These are phyloP conservation scores for Aspergillus brasiliensis DNA, from an alignment of 2,329 filamentous ascomycete species.

Conservation along the genomic window DNA sequence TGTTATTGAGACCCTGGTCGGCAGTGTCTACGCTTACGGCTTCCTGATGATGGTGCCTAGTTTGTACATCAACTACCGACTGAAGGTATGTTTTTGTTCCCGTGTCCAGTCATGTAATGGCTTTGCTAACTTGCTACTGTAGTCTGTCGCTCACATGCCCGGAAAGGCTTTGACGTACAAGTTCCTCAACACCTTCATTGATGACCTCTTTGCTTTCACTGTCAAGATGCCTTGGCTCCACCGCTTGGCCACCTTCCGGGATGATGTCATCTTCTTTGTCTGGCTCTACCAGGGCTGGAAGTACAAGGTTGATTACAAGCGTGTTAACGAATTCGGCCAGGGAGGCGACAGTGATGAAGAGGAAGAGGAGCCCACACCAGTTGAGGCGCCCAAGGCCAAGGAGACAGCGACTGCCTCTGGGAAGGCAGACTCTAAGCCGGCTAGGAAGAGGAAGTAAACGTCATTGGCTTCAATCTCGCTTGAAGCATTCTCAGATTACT, in stretches of 20 bases:
- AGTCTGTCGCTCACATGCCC: slow-evolving; percentile 90
- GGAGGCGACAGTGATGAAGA: slow-evolving; percentile 85
- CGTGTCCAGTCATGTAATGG: not conserved
- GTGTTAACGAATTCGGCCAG: slow-evolving; percentile 97
- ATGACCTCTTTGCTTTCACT: slow-evolving; percentile 97
- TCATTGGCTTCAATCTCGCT: not conserved
- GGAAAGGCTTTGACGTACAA: slow-evolving; percentile 97
- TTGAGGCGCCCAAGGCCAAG: slow-evolving; percentile 23
- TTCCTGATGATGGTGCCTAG: slow-evolving; percentile 99
- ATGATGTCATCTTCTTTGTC: slow-evolving; percentile 97
- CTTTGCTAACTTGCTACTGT: slow-evolving; percentile 18
- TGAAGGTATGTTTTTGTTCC: slow-evolving; percentile 63
- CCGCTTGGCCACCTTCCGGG: slow-evolving; percentile 84
- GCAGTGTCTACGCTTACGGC: slow-evolving; percentile 94
- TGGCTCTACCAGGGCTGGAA: slow-evolving; percentile 94
- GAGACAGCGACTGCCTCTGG: slow-evolving; percentile 28
- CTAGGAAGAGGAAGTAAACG: slow-evolving; percentile 40
- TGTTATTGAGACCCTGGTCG: slow-evolving; percentile 91
- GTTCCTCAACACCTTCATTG: slow-evolving; percentile 98
- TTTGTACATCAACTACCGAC: slow-evolving; percentile 97
- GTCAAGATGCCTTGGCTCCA: slow-evolving; percentile 99
- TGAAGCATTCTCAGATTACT: not conserved
- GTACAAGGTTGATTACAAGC: slow-evolving; percentile 86
- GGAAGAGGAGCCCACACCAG: slow-evolving; percentile 47
- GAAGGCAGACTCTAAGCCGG: slow-evolving; percentile 30